phyloP scores from a whole-genome alignment of 805 yeast species.

The Blastobotrys muscicola region DNA sequence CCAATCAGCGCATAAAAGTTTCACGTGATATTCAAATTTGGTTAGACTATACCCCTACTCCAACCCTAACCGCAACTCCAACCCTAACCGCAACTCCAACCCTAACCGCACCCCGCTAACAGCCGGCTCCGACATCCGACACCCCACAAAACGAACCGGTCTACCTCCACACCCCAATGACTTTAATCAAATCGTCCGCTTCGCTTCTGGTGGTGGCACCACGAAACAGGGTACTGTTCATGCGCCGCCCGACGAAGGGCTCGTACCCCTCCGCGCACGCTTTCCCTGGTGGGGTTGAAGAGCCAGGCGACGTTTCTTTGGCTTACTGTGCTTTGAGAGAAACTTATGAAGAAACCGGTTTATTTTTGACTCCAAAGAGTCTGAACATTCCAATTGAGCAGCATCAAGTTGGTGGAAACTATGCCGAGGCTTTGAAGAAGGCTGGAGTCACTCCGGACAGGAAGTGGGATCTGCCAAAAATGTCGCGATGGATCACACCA shows the following conservation, averaged over 20 bases:
- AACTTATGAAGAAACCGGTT: conserved; percentile 27
- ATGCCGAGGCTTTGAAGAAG: conserved; percentile 5
- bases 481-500: conserved; percentile 26
- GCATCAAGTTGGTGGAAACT: not conserved
- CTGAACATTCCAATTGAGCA: conserved; percentile 5
- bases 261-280: conserved; percentile 23
- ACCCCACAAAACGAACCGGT: not conserved
- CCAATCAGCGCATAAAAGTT: too few species aligned
- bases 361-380: conserved; percentile 16
- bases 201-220: conserved; percentile 19
- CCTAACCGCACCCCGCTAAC: not conserved
- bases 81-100: too few species aligned
- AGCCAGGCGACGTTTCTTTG: conserved; percentile 17
- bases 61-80: too few species aligned
- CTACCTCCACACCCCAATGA: not conserved
- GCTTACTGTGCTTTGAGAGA: conserved; percentile 25
- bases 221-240: conserved; percentile 17
- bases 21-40: too few species aligned
- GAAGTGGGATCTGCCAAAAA: conserved; percentile 6
- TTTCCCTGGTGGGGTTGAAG: conserved; percentile 27
- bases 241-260: conserved; percentile 23
- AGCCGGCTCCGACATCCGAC: not conserved
- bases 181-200: conserved; percentile 14
- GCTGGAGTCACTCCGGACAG: conserved; percentile 5
- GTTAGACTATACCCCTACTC: too few species aligned